phyloP scores from a whole-genome alignment of 805 yeast species.

The Sugiyamaella mastotermitis region DNA sequence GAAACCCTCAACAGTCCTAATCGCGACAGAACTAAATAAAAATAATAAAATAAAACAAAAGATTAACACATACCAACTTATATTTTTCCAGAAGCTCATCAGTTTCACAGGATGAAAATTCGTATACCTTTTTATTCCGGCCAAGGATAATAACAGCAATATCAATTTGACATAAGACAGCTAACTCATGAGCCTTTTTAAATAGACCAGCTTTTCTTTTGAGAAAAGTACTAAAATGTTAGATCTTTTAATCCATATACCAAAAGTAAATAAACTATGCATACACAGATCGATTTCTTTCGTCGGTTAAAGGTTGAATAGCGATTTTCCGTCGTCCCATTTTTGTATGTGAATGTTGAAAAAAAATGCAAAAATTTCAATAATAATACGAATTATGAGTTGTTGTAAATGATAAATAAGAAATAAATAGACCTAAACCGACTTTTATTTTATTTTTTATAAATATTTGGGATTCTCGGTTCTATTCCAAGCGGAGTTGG shows the following conservation, averaged over 20 bases:
- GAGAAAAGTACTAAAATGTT: conserved; percentile 57
- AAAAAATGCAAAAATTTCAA: background rate
- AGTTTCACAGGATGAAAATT: conserved; percentile 70
- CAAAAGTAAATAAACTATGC: conserved; percentile 13
- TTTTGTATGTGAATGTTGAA: conserved; percentile 4
- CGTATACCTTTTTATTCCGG: conserved; percentile 69
- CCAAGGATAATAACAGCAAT: conserved; percentile 86
- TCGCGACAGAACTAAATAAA: too few species aligned
- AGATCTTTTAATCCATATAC: background rate
- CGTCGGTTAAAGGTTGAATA: conserved; percentile 85
- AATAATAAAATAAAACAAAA: conserved; percentile 2
- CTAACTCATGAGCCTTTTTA: conserved; percentile 71
- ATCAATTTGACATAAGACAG: conserved; percentile 89
- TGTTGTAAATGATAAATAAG: too few species aligned
- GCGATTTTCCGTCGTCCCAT: conserved; percentile 98
- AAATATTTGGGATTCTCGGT: too few species aligned
- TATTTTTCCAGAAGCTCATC: conserved; percentile 33
- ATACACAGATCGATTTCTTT: conserved; percentile 56
- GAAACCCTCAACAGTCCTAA: background rate
- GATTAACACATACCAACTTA: conserved; percentile 15
- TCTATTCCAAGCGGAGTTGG: too few species aligned
- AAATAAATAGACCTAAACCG: too few species aligned
- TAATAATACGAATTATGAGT: background rate
- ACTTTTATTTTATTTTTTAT: too few species aligned
- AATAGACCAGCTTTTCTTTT: conserved; percentile 93